Percentiles rank a stretch among this genome's conserved stretches.
Evolutionary conservation across 176 grass and related monocot genomes (phyloP).

Genomic region (Chrysopogon serrulatus): DNA sequence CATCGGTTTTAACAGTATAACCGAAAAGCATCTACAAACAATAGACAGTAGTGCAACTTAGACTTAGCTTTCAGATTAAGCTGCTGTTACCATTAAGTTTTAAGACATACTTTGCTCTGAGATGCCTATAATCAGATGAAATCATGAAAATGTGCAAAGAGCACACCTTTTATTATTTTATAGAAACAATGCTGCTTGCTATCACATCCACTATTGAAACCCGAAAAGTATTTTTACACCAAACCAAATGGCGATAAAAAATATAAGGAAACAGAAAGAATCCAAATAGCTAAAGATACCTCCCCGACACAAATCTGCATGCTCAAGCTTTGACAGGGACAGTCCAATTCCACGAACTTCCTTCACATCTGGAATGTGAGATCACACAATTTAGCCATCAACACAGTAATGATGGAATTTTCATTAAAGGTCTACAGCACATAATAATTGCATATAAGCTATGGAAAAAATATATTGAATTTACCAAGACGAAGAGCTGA

Average conservation of each 20-base stretch:
- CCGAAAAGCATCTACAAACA: not conserved
- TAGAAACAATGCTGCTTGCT: not conserved
- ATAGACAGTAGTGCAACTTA: not conserved
- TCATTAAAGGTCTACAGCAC: not conserved
- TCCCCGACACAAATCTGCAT: slow-evolving; percentile 40
- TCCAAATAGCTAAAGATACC: slow-evolving; percentile 38
- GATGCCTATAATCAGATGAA: not conserved
- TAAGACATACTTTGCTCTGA: not conserved
- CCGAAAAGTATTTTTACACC: not conserved
- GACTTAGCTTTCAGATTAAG: not conserved
- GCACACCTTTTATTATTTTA: not conserved
- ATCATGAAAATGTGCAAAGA: slow-evolving; percentile 8
- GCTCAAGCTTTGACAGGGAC: slow-evolving; percentile 75
- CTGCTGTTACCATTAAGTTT: not conserved
- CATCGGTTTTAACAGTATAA: not conserved
- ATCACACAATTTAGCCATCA: slow-evolving; percentile 25
- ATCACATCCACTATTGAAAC: not conserved
- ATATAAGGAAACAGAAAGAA: slow-evolving; percentile 12
- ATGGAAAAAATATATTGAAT: slow-evolving; percentile 21
- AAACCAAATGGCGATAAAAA: not conserved
- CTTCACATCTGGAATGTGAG: slow-evolving; percentile 63
- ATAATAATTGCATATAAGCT: not conserved
- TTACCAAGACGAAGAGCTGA: slow-evolving; percentile 66
- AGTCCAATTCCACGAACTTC: slow-evolving; percentile 94
- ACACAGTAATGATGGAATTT: not conserved